Evolutionary conservation across 2,329 filamentous ascomycete genomes (phyloP).

Genomic region (Colletotrichum musicola): DNA sequence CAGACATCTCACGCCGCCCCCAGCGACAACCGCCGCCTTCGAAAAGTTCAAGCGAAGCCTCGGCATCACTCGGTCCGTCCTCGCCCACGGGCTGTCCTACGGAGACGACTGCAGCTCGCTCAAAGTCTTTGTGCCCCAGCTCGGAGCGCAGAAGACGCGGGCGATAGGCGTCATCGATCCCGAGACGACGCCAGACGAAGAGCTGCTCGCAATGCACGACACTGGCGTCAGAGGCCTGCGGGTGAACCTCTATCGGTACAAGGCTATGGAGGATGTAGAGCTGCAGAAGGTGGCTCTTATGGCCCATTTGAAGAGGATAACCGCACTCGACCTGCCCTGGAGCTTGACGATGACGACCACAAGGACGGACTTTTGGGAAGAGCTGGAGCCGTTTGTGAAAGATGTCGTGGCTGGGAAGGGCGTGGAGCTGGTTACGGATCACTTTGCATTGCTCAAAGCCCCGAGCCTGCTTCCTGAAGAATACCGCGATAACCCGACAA

Average conservation of each 20-base stretch:
- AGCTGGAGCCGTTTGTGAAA: slow-evolving; percentile 43
- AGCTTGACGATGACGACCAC: slow-evolving; percentile 49
- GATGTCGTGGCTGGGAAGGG: slow-evolving; percentile 40
- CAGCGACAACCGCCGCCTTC: slow-evolving; percentile 32
- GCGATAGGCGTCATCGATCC: slow-evolving; percentile 49
- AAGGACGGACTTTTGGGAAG: slow-evolving; percentile 47
- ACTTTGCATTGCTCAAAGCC: slow-evolving; percentile 52
- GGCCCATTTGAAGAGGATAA: slow-evolving; percentile 45
- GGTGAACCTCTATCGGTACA: slow-evolving; percentile 52
- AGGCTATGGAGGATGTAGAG: slow-evolving; percentile 52
- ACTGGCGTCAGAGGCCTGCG: slow-evolving; percentile 50
- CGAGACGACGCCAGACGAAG: slow-evolving; percentile 40
- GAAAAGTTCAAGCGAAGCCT: slow-evolving; percentile 37
- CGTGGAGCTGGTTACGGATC: slow-evolving; percentile 50
- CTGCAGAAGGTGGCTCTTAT: slow-evolving; percentile 48
- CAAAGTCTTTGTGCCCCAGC: slow-evolving; percentile 46
- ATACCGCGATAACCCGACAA: slow-evolving; percentile 41
- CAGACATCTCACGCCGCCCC: slow-evolving; percentile 28
- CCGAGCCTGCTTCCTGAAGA: slow-evolving; percentile 47
- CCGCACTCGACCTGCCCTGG: slow-evolving; percentile 42
- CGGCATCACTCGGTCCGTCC: slow-evolving; percentile 49
- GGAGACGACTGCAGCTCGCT: slow-evolving; percentile 51
- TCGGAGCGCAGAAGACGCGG: slow-evolving; percentile 44
- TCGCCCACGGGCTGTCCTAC: slow-evolving; percentile 53
- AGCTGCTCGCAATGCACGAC: slow-evolving; percentile 44